Base-by-base conservation (phyloP, 805 yeast species). In the Candida ipomoeae region DNA sequence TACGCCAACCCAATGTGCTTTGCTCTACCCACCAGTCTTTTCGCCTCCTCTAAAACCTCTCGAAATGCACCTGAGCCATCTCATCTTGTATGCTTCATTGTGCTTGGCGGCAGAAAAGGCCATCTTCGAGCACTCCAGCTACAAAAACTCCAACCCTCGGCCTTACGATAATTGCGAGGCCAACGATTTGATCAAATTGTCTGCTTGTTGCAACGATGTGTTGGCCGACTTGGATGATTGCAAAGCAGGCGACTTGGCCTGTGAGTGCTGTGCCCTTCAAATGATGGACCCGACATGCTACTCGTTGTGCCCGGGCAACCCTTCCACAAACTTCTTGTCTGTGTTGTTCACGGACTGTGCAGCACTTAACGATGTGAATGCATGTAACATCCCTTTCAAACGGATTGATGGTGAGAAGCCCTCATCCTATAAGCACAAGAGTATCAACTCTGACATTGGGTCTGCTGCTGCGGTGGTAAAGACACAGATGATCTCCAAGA, bases 221-320 rank as follows among this genome's bases (percentile, higher is more conserved):
- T 63, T 78, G 39, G 57, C 66, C 31, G 74, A 66, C 53, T 65
- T 79, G 52, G 80, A 77, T 55, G 77, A 70, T 49, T 79, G 83
- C 57, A 74, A 76, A 55, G 74, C 81, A 4, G 76, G 75, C 57
- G 83, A 79, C 62, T 64, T 77, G 54, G 81, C 81, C 1, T 79
- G 83, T 62, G 82, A 78, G 54, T 79, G 83, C 54, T 78, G 82
- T 62, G 82, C 83, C 8, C 65, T 79, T 34, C 82, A 79, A 60
- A 70, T 74, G 47, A 69, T 79, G 64, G 67, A 70, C 36, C 64
- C 64, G 43, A 69, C 68, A 37, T 78, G 83, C 57, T 76, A 73
- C 59, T 73, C 71, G 15, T 63, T 79, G 52, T 79, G 82, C 58
- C 79, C 79, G 20, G 74, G 74, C 31, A 73, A 74, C 49, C 75